These are phyloP conservation scores for Alternaria conjuncta DNA, from an alignment of 2,329 filamentous ascomycete species.

Conservation along the genomic window DNA sequence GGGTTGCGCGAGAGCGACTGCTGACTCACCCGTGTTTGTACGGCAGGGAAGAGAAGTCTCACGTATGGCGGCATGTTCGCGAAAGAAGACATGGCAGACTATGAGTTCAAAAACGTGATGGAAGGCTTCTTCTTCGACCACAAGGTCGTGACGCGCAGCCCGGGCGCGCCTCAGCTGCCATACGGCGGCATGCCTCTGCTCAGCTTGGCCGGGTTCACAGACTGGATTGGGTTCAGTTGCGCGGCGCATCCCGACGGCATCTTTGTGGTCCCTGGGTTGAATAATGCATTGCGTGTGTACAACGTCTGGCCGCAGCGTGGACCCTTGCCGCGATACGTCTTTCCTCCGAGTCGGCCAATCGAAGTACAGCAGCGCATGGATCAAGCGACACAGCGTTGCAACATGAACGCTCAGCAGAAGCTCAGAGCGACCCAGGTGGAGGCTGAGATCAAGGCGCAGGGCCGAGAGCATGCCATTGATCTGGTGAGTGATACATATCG, in stretches of 20 bases:
- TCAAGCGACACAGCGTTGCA: background rate
- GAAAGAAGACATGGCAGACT: slow-evolving; percentile 5
- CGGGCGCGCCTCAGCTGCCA: background rate
- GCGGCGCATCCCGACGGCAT: background rate
- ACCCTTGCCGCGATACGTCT: background rate
- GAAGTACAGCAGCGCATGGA: slow-evolving; percentile 1
- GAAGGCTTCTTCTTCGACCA: slow-evolving; percentile 4
- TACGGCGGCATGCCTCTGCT: slow-evolving; percentile 3
- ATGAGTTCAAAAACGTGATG: background rate
- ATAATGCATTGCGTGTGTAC: background rate
- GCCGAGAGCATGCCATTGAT: background rate
- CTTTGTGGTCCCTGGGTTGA: background rate
- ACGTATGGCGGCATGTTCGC: background rate
- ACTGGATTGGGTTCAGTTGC: background rate
- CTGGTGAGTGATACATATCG: background rate
- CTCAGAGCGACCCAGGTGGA: background rate
- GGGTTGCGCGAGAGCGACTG: background rate
- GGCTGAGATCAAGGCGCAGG: background rate
- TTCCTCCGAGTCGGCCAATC: background rate
- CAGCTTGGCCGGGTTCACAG: background rate
- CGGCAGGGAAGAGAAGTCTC: background rate
- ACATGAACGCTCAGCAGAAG: background rate
- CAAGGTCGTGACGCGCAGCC: slow-evolving; percentile 1
- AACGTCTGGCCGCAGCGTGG: slow-evolving; percentile 2
- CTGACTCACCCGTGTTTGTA: background rate